These are phyloP conservation scores for Arthonia radiata DNA, from an alignment of 495 filamentous ascomycete species.

Conservation along the genomic window DNA sequence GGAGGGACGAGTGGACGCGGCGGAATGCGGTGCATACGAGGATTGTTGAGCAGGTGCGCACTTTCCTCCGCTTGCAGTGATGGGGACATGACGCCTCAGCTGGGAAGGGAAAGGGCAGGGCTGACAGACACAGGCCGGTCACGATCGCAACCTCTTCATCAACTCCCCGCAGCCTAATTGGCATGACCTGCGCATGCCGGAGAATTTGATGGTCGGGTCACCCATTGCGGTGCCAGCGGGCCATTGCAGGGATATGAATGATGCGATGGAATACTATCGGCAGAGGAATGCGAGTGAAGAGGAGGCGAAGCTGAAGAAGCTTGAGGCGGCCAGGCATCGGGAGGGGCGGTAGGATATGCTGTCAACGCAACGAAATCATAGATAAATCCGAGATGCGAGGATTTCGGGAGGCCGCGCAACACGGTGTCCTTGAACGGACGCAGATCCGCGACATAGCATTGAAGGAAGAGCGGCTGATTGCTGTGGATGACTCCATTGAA, in stretches of 20 bases:
- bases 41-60: slow-evolving; percentile 42
- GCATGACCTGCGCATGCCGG: slow-evolving; percentile 34
- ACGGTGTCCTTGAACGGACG: no score
- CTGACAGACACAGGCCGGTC: no score
- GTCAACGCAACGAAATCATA: no score
- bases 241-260: slow-evolving; percentile 30
- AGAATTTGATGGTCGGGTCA: slow-evolving; percentile 34
- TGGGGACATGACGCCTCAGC: no score
- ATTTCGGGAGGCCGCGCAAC: no score
- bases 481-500: no score
- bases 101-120: no score
- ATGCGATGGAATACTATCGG: slow-evolving; percentile 36
- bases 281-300: slow-evolving; percentile 29
- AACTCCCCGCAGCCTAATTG: slow-evolving; percentile 21
- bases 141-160: slow-evolving; percentile 39
- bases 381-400: no score
- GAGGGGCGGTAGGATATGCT: slow-evolving; percentile 7
- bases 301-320: slow-evolving; percentile 14
- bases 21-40: slow-evolving; percentile 37
- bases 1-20: slow-evolving; percentile 25
- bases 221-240: slow-evolving; percentile 42
- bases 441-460: no score
- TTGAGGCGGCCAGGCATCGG: slow-evolving; percentile 9
- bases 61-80: no score
- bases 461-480: no score